These are phyloP conservation scores for Nectriaceae sp. DNA, from an alignment of 2,329 filamentous ascomycete genomes.

Conservation along the genomic window DNA sequence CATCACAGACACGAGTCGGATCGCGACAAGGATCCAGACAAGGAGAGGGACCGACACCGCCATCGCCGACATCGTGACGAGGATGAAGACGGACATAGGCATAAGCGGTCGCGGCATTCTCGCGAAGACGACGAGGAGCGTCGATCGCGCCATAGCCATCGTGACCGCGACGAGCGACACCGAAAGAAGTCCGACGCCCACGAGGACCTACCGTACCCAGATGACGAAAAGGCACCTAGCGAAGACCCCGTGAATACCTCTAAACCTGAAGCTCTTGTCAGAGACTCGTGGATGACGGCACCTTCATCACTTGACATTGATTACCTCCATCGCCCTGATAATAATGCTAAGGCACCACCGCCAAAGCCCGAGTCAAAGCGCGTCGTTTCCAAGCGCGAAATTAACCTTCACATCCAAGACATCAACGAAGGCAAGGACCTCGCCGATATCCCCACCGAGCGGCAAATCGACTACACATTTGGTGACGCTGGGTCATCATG, in stretches of 20 bases:
- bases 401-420: constrained; percentile 69
- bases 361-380: constrained; percentile 64
- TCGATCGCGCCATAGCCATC: constrained; percentile 39
- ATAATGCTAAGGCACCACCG: constrained; percentile 55
- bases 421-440: constrained; percentile 54
- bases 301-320: constrained; percentile 82
- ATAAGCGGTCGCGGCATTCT: constrained; percentile 61
- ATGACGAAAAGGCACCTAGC: constrained; percentile 46
- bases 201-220: constrained; percentile 51
- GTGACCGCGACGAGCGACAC: constrained; percentile 28
- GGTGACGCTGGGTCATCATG: constrained; percentile 89
- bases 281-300: constrained; percentile 94
- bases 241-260: constrained; percentile 29
- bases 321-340: constrained; percentile 66
- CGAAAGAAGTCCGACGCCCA: constrained; percentile 49
- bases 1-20: constrained; percentile 45
- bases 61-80: constrained; percentile 20
- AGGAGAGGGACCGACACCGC: constrained; percentile 13
- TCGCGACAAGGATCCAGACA: constrained; percentile 23
- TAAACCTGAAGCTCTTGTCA: constrained; percentile 48
- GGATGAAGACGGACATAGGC: constrained; percentile 53
- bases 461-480: constrained; percentile 73
- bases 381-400: constrained; percentile 75
- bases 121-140: constrained; percentile 51
- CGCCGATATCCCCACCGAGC: constrained; percentile 49